Conservation (phyloP, 352 stramenopile genomes). For the Globisporangium polare region DNA sequence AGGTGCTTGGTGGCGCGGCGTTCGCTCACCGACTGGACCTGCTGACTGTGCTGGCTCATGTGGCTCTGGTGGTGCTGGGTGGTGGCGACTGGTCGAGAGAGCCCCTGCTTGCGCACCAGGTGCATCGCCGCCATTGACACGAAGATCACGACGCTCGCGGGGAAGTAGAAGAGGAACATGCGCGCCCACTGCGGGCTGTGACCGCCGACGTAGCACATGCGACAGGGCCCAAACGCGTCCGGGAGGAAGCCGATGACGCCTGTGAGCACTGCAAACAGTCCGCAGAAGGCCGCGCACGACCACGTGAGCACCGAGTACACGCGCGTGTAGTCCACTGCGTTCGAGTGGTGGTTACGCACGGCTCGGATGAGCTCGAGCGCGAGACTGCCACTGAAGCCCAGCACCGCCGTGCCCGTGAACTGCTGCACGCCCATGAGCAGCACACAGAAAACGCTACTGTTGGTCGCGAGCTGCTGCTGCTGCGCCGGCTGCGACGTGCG, state of each 20-base stretch:
- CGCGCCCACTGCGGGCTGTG: constrained; percentile 57
- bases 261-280: constrained; percentile 46
- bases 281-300: constrained; percentile 32
- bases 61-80: no score
- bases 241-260: constrained; percentile 69
- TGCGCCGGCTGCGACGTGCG: constrained; percentile 14
- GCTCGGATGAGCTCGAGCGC: constrained; percentile 63
- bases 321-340: constrained; percentile 49
- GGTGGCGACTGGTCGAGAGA: background rate
- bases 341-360: constrained; percentile 46
- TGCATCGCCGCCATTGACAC: constrained; percentile 34
- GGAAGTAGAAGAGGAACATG: constrained; percentile 56
- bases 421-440: constrained; percentile 57
- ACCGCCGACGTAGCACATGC: constrained; percentile 36
- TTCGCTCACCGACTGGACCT: constrained; percentile 24
- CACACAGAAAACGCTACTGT: constrained; percentile 42
- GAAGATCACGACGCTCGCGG: constrained; percentile 32
- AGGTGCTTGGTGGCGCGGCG: constrained; percentile 44
- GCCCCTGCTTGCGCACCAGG: constrained; percentile 19
- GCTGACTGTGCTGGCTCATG: background rate
- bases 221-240: constrained; percentile 51
- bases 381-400: constrained; percentile 53
- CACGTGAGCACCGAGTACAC: constrained; percentile 60
- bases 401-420: constrained; percentile 57
- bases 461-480: constrained; percentile 18